Evolutionary conservation across 495 filamentous ascomycete genomes (phyloP), one percentile per base, ranked within the genome.

Genomic region (Hyaloscypha variabilis): DNA sequence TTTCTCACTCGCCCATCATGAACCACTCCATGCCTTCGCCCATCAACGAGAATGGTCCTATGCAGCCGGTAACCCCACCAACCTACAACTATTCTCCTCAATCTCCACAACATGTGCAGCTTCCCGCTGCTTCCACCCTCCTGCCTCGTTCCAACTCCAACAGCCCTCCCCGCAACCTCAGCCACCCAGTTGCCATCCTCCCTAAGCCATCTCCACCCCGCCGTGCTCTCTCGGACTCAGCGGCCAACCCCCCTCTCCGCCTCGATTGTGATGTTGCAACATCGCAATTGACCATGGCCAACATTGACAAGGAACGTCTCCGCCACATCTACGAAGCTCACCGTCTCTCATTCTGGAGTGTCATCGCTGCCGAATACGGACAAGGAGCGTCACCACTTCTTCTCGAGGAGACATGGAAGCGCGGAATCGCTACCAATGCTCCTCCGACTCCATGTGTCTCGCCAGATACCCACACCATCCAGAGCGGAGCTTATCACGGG

Each of bases 301-400:
- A 72, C 39, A 78, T 94, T 68, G 89, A 94, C 75, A 85, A 87
- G 65, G 79, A 83, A 63, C 86, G 88, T 57, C 86, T 94, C 13
- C 83, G 83, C 39, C 80, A 83, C 51, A 82, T 92, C 56, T 92
- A 93, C 73, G 84, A 87, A 60, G 79, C 83, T 14, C 88, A 91
- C 69, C 85, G 89, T 34, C 77, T 82, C 36, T 83, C 84, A 14
- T 93, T 94, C 75, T 94, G 91, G 91, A 81, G 81, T 53, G 81
- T 81, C 49, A 83, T 94, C 39, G 90, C 91, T 24, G 75, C 82
- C 36, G 87, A 90, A 58, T 94, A 94, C 65, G 90, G 90, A 57
- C 69, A 75, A 4, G 83, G 85, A 49, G 81, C 88, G 5, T 87
- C 86, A 52, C 86, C 88, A 13, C 78, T 83, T 24, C 78, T 86